phyloP scores from a whole-genome alignment of 805 yeast genomes.

The Kuraishia hungarica region DNA sequence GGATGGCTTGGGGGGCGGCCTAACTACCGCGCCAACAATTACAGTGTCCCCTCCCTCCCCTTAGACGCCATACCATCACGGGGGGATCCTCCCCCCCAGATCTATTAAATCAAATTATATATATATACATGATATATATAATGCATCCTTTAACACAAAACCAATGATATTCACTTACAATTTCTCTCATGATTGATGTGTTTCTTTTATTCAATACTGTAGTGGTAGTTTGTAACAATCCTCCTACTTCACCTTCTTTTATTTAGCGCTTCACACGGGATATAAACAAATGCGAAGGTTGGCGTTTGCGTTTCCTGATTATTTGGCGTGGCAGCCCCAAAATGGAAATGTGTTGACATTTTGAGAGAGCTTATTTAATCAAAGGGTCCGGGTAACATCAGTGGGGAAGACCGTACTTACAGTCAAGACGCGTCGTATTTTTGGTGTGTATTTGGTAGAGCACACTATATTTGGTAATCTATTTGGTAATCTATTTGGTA shows the following conservation, averaged over 20 bases:
- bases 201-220: neutral
- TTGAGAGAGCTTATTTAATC: neutral
- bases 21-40: too few relatives aligned
- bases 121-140: too few relatives aligned
- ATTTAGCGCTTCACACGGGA: neutral
- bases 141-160: too few relatives aligned
- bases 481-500: too few relatives aligned
- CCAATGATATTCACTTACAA: neutral
- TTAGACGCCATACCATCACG: too few relatives aligned
- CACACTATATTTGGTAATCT: too few relatives aligned
- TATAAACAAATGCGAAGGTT: neutral
- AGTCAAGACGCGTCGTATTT: neutral
- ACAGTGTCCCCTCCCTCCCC: neutral
- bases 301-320: neutral
- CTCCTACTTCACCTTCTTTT: neutral
- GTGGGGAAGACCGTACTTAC: neutral
- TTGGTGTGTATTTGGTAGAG: too few relatives aligned
- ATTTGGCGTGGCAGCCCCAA: neutral
- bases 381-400: neutral
- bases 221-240: neutral
- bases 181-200: neutral
- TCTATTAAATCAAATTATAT: too few relatives aligned
- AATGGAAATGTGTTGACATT: neutral
- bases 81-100: too few relatives aligned
- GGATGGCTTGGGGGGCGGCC: too few relatives aligned